Conservation (phyloP, 805 yeast genomes). For the Spencermartinsiella europaea region DNA sequence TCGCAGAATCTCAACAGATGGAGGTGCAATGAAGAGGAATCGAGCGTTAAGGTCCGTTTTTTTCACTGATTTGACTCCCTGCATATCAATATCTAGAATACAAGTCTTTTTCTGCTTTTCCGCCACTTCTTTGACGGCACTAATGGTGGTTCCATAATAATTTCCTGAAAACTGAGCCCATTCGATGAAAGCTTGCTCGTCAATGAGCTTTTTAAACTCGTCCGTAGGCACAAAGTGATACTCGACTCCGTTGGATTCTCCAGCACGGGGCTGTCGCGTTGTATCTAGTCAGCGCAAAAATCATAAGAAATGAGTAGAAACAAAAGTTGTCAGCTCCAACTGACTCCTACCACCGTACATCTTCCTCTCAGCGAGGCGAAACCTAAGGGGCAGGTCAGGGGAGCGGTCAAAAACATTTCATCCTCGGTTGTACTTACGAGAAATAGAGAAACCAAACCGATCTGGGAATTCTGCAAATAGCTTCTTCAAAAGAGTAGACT, state of each 20-base stretch:
- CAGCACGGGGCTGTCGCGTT: conserved; percentile 85
- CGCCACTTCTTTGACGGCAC: conserved; percentile 72
- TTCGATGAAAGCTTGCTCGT: conserved; percentile 75
- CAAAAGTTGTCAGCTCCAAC: background rate
- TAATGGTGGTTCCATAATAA: conserved; percentile 91
- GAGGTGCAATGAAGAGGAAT: conserved; percentile 86
- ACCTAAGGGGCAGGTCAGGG: background rate
- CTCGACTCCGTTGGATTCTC: conserved; percentile 85
- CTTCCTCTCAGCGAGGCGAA: too few species aligned
- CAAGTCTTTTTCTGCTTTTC: conserved; percentile 61
- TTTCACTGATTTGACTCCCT: conserved; percentile 93
- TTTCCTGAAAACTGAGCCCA: conserved; percentile 98
- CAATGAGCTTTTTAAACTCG: conserved; percentile 71
- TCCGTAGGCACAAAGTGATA: conserved; percentile 83
- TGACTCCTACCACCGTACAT: too few species aligned
- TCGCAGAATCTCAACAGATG: conserved; percentile 74
- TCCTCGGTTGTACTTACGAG: conserved; percentile 37
- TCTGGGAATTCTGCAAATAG: conserved; percentile 87
- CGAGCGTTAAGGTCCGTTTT: conserved; percentile 76
- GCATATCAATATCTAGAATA: conserved; percentile 97
- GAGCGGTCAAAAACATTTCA: background rate
- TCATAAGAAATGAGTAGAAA: conserved; percentile 3
- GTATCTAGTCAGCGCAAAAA: conserved; percentile 53
- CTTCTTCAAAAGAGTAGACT: conserved; percentile 86
- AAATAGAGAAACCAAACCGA: conserved; percentile 88